Conservation (phyloP, 495 filamentous ascomycete genomes). For the Annulohypoxylon bovei region DNA sequence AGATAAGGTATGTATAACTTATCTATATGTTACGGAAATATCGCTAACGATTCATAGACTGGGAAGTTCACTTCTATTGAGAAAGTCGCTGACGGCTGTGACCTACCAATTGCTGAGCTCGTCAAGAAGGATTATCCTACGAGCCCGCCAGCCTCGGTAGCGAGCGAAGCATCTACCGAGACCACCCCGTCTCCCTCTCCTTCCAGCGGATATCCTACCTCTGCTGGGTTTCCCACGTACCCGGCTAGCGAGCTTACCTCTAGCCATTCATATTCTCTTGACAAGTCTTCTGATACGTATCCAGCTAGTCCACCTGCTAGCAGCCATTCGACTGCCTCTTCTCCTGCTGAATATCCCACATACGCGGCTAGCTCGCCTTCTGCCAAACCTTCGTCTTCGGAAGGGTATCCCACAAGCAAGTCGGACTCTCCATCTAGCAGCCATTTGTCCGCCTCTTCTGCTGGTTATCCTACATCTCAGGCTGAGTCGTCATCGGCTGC, state of each 20-base stretch:
- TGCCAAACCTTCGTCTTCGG: conserved; percentile 9
- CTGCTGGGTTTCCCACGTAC: not conserved
- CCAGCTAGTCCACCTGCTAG: conserved; percentile 17
- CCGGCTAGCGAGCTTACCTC: conserved; percentile 7
- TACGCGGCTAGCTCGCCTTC: conserved; percentile 16
- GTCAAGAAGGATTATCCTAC: conserved; percentile 28
- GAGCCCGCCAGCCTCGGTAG: conserved; percentile 4
- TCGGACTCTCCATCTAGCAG: conserved; percentile 6
- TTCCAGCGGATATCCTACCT: conserved; percentile 7
- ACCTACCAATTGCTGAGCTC: conserved; percentile 12
- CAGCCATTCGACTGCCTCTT: conserved; percentile 10
- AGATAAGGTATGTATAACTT: conserved; percentile 38
- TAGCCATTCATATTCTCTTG: not conserved
- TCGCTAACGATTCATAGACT: conserved; percentile 38
- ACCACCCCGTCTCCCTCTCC: not conserved
- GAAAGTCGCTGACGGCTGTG: conserved; percentile 38
- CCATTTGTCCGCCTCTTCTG: not conserved
- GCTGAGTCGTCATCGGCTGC: conserved; percentile 12
- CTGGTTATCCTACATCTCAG: conserved; percentile 2
- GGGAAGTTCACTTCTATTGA: conserved; percentile 41
- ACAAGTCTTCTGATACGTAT: conserved; percentile 5
- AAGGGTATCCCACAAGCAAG: conserved; percentile 2
- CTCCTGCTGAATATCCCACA: conserved; percentile 20
- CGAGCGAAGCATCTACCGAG: conserved; percentile 7
- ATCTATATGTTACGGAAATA: not conserved